Conservation (phyloP, 148 eudicot genomes). For the Diospyros kaki region DNA sequence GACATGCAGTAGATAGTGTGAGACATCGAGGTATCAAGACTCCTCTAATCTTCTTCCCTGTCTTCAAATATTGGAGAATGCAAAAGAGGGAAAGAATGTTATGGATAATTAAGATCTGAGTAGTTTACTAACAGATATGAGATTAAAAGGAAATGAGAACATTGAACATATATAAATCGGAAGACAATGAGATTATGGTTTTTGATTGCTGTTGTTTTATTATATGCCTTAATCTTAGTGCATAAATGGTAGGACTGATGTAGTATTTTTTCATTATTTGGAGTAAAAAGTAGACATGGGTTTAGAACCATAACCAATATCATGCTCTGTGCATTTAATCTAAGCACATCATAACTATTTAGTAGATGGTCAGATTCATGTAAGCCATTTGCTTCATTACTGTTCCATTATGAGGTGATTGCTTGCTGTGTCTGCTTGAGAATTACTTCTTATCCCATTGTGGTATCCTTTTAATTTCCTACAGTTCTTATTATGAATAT, state of each 20-base stretch:
- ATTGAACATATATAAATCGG: too few relatives aligned
- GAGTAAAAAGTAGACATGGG: neutral
- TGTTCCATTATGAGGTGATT: neutral
- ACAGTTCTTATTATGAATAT: neutral
- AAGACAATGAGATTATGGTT: too few relatives aligned
- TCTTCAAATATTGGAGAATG: too few relatives aligned
- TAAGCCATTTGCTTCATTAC: neutral
- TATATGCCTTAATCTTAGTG: constrained; percentile 2
- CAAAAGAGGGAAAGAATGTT: too few relatives aligned
- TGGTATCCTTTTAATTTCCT: neutral
- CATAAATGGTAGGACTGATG: neutral
- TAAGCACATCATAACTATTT: neutral
- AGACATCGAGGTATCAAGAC: too few relatives aligned
- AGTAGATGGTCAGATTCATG: constrained; percentile 5
- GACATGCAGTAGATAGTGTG: too few relatives aligned
- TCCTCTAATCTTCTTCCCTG: too few relatives aligned
- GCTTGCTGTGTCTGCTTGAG: neutral
- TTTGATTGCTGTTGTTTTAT: neutral
- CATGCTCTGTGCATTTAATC: neutral
- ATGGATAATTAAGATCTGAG: too few relatives aligned
- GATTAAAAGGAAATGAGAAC: too few relatives aligned
- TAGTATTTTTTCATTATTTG: neutral
- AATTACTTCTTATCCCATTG: neutral
- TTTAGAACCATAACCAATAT: neutral
- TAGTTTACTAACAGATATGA: too few relatives aligned